Percentiles rank a stretch among this genome's conserved stretches.
Conservation (phyloP, 495 filamentous ascomycete genomes). For the Immersiella caudata region DNA sequence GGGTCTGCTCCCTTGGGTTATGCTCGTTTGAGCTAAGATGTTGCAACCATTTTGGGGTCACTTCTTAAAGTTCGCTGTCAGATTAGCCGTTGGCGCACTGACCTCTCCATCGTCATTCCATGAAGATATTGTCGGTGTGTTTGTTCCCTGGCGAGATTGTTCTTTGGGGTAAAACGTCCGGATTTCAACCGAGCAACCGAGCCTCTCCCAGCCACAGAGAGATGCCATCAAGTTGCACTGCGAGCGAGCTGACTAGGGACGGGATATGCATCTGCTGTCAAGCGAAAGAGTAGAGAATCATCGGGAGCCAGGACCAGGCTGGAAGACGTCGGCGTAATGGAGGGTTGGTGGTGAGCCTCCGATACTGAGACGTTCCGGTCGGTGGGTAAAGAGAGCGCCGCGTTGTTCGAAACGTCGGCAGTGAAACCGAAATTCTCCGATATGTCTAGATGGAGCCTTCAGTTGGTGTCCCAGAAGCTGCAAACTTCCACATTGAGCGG, state of each 20-base stretch:
- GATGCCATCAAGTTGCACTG: not conserved
- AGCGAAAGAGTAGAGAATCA: not conserved
- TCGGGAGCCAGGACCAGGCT: not conserved
- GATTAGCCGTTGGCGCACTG: slow-evolving; percentile 21
- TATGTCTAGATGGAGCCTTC: not conserved
- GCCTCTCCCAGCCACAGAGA: slow-evolving; percentile 5
- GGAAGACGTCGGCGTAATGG: too few species aligned
- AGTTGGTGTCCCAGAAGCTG: not conserved
- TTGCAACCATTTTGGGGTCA: not conserved
- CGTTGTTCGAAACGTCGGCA: slow-evolving; percentile 5
- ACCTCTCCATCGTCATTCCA: slow-evolving; percentile 7
- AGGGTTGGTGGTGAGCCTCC: not conserved
- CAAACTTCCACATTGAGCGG: not conserved
- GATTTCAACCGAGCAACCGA: not conserved
- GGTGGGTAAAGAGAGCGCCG: slow-evolving; percentile 16
- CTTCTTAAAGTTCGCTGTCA: not conserved
- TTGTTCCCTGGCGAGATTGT: not conserved
- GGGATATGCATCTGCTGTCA: not conserved
- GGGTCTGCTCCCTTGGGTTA: slow-evolving; percentile 8
- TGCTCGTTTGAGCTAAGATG: slow-evolving; percentile 17
- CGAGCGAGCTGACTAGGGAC: not conserved
- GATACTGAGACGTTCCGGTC: not conserved
- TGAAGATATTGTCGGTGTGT: not conserved
- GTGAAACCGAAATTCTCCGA: slow-evolving; percentile 21
- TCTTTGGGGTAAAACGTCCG: not conserved